Evolutionary conservation across 768 basidiomycete species (phyloP), one percentile per base, ranked within the genome.

Genomic region (Steccherinum ochraceum): DNA sequence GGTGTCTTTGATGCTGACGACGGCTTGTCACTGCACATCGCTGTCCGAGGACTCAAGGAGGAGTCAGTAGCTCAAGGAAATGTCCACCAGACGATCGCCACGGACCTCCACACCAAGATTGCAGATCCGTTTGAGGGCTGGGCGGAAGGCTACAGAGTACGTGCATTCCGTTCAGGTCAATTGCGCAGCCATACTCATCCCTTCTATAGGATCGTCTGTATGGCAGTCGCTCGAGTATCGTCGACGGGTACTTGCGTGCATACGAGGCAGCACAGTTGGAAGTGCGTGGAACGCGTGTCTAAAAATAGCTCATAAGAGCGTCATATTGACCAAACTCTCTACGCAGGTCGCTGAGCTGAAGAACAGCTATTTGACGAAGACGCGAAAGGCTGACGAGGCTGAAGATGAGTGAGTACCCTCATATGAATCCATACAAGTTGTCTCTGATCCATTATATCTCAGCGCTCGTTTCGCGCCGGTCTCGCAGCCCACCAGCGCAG

Each of bases 391-490:
- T 13, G 93, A 96, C 59, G 93, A 96, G 62, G 85, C 86, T 5
- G 92, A 92, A 64, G 93, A 96, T 64, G 93, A 95, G 93, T 95
- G 67, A 61, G 91, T 74, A 24, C 24, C 35, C 4, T 1, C 12
- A 18, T 41, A 52, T 56, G 41, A 48, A 35, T 50, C n/a, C 13
- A 51, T 59, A 52, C 43, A 12, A 5, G 39, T 20, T 26, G 23
- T 41, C 42, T 25, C 63, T 23, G 57, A 30, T 35, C 35, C 49
- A 49, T 53, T 50, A 55, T 54, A 52, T 35, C 16, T 47, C 61
- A 95, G 93, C 65, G 89, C 80, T 40, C 91, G 89, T 61, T 95
- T 95, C 61, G 90, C 91, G 4, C 93, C 93, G 5, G 84, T 77
- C 60, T n/a, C n/a, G n/a, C 68, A 70, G 43, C 76, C 76, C 46